Evolutionary conservation across 2,329 filamentous ascomycete genomes (phyloP).

Genomic region (Aspergillus neotritici): DNA sequence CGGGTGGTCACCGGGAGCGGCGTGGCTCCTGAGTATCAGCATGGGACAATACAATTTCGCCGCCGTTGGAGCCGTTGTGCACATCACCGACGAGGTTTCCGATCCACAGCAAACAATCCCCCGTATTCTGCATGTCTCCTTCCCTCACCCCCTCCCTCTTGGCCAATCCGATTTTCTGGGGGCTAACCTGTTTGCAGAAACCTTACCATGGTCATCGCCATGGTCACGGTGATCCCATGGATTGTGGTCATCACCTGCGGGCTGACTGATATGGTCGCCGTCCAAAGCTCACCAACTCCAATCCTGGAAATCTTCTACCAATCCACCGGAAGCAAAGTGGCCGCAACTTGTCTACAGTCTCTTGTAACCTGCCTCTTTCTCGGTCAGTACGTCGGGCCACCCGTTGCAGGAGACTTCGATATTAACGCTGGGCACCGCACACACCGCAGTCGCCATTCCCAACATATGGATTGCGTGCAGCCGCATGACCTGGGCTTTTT

Average conservation of each 20-base stretch:
- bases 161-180: no score
- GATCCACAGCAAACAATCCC: conserved; percentile 13
- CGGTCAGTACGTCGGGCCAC: conserved; percentile 7
- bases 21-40: no score
- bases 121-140: conserved; percentile 12
- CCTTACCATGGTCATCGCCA: conserved; percentile 23
- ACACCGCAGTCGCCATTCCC: conserved; percentile 18
- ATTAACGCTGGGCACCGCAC: no score
- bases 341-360: conserved; percentile 12
- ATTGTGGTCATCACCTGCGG: conserved; percentile 21
- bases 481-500: conserved; percentile 30
- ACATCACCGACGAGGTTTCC: conserved; percentile 16
- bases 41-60: conserved; percentile 14
- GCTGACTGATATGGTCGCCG: conserved; percentile 24
- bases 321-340: conserved; percentile 21
- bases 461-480: conserved; percentile 29
- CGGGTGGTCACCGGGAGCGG: no score
- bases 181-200: conserved; percentile 14
- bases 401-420: no score
- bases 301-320: conserved; percentile 16
- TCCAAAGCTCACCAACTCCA: conserved; percentile 14
- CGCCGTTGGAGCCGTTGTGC: conserved; percentile 9
- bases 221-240: conserved; percentile 25
- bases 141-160: not conserved
- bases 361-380: conserved; percentile 13